Percentiles rank a stretch among this genome's conserved stretches.
phyloP scores from a whole-genome alignment of 2,329 filamentous ascomycete genomes.

The Penicillium griseofulvum region DNA sequence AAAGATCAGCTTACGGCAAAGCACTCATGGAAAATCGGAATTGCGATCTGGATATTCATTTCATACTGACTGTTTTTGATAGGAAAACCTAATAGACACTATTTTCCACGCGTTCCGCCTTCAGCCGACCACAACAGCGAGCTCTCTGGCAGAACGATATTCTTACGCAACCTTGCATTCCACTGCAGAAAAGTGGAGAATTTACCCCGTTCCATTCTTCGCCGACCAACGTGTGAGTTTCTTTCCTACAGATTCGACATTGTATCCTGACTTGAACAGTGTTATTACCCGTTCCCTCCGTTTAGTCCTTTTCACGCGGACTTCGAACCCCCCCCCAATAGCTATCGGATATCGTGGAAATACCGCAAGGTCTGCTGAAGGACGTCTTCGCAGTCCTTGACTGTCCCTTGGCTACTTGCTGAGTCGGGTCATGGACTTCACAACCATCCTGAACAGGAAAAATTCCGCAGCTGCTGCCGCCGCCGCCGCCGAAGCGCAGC shows the following conservation, averaged over 20 bases:
- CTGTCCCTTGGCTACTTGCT: constrained; percentile 30
- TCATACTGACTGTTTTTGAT: constrained; percentile 11
- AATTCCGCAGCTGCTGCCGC: constrained; percentile 45
- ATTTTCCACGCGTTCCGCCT: constrained; percentile 12
- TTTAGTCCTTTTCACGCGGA: not conserved
- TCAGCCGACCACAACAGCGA: constrained; percentile 12
- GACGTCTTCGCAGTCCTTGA: constrained; percentile 29
- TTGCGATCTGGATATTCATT: not conserved
- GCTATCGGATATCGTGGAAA: not conserved
- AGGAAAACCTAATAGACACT: constrained; percentile 5
- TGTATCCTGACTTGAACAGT: not conserved
- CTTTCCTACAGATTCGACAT: no score
- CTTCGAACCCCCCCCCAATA: constrained; percentile 9
- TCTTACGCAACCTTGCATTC: constrained; percentile 16
- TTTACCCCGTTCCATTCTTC: constrained; percentile 5
- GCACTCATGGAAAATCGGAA: not conserved
- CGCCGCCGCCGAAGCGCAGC: constrained; percentile 43
- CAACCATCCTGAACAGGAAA: constrained; percentile 52
- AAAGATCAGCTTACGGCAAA: not conserved
- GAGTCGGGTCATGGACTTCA: constrained; percentile 52
- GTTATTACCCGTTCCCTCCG: not conserved
- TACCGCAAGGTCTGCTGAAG: constrained; percentile 12
- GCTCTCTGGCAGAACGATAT: constrained; percentile 2
- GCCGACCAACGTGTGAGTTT: not conserved
- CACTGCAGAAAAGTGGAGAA: constrained; percentile 16